Evolutionary conservation across 1,139 yeast genomes (phyloP).

Genomic region (Candida albicans): DNA sequence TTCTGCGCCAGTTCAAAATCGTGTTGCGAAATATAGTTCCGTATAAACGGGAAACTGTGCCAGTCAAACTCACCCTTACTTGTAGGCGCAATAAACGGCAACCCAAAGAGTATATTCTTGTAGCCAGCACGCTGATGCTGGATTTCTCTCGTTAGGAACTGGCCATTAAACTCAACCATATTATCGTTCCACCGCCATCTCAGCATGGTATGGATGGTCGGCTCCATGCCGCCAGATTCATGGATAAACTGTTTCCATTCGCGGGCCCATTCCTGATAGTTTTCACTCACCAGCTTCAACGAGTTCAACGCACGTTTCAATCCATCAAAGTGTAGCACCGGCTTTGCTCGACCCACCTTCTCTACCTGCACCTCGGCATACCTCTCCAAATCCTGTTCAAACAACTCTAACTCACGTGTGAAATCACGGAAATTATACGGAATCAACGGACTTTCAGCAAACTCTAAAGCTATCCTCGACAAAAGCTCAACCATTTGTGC

Average conservation of each 20-base stretch:
- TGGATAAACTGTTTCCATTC: conserved; percentile 53
- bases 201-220: conserved; percentile 65
- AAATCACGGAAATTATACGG: conserved; percentile 64
- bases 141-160: conserved; percentile 48
- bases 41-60: conserved; percentile 73
- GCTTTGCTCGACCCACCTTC: conserved; percentile 12
- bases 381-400: conserved; percentile 47
- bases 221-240: conserved; percentile 53
- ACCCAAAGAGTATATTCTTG: conserved; percentile 69
- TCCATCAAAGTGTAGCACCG: conserved; percentile 32
- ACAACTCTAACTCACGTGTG: conserved; percentile 44
- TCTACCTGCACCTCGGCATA: conserved; percentile 15
- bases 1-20: conserved; percentile 58
- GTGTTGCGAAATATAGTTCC: conserved; percentile 57
- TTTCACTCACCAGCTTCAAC: conserved; percentile 23
- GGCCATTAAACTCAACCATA: conserved; percentile 56
- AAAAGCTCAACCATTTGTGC: conserved; percentile 57
- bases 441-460: conserved; percentile 73
- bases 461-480: conserved; percentile 51
- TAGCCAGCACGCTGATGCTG: conserved; percentile 63
- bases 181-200: conserved; percentile 82
- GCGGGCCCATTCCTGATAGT: conserved; percentile 44
- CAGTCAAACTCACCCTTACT: conserved; percentile 39
- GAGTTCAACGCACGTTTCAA: conserved; percentile 25
- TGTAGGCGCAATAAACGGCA: conserved; percentile 58